These are phyloP conservation scores for Psidium guajava DNA, from an alignment of 345 rosid species.

Conservation along the genomic window DNA sequence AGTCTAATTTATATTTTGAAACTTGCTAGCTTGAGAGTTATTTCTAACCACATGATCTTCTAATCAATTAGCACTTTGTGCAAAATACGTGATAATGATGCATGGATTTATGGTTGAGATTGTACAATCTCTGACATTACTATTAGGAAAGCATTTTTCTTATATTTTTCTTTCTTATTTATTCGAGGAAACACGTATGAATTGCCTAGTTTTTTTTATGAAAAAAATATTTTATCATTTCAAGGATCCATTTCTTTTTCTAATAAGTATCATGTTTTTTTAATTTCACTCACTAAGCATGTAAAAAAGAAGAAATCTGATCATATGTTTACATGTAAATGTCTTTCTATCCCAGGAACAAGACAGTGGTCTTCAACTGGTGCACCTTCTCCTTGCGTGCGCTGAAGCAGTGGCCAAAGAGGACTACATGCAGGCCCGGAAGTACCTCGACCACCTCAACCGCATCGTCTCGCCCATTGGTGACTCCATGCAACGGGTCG, in stretches of 20 bases:
- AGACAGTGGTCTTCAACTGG: conserved; percentile 59
- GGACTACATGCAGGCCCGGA: conserved; percentile 50
- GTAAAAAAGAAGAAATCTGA: background rate
- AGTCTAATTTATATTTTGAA: too few relatives aligned
- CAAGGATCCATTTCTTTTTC: background rate
- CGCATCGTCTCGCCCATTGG: conserved; percentile 48
- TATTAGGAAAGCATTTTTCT: too few relatives aligned
- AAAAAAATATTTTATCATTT: background rate
- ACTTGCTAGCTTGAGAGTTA: too few relatives aligned
- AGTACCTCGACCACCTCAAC: conserved; percentile 49
- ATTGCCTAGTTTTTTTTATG: background rate
- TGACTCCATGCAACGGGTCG: conserved; percentile 62
- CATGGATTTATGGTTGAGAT: too few relatives aligned
- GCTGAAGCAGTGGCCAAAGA: conserved; percentile 61
- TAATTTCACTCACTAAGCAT: background rate
- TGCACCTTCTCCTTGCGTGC: conserved; percentile 60
- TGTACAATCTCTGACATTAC: too few relatives aligned
- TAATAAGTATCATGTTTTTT: background rate
- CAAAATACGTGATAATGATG: too few relatives aligned
- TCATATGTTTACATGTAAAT: background rate
- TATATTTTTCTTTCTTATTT: background rate
- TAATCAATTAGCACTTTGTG: too few relatives aligned
- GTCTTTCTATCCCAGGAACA: conserved; percentile 26
- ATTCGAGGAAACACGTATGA: background rate
- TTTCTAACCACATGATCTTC: too few relatives aligned